phyloP scores from a whole-genome alignment of 768 basidiomycete genomes.

The Leccinellum rugosiceps region DNA sequence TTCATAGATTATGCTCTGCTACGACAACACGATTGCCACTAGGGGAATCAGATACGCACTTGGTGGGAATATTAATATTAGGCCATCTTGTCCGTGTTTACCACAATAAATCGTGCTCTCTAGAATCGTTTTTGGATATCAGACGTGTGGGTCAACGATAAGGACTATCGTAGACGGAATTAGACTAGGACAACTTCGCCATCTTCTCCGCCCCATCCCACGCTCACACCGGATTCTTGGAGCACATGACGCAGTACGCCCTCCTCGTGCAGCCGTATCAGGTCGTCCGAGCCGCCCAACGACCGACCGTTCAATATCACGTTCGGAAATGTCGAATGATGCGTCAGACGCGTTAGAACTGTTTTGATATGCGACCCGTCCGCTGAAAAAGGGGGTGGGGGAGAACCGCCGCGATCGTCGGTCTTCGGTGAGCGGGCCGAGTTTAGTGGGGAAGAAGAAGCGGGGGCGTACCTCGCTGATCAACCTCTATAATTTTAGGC shows the following conservation, averaged over 20 bases:
- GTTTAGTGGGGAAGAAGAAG: not conserved
- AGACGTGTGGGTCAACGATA: not conserved
- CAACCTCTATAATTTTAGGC: constrained; percentile 73
- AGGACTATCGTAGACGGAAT: not conserved
- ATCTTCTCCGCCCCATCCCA: constrained; percentile 21
- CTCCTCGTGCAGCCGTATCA: constrained; percentile 45
- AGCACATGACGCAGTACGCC: constrained; percentile 44
- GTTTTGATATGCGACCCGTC: constrained; percentile 63
- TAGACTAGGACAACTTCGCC: not conserved
- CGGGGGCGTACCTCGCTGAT: constrained; percentile 53
- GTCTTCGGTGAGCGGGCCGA: not conserved
- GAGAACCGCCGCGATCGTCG: not conserved
- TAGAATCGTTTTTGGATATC: not conserved
- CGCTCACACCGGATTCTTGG: constrained; percentile 43
- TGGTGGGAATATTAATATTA: not conserved
- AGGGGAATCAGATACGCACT: not conserved
- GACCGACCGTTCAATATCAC: constrained; percentile 60
- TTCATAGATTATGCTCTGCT: constrained; percentile 5
- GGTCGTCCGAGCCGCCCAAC: constrained; percentile 64
- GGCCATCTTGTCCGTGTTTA: not conserved
- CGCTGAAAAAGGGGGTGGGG: constrained; percentile 23
- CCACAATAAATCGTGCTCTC: not conserved
- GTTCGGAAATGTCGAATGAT: constrained; percentile 73
- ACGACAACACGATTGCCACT: constrained; percentile 6
- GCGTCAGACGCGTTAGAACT: constrained; percentile 63